Base-by-base conservation (phyloP, 1,139 yeast species). In the Candida glucosophila region DNA sequence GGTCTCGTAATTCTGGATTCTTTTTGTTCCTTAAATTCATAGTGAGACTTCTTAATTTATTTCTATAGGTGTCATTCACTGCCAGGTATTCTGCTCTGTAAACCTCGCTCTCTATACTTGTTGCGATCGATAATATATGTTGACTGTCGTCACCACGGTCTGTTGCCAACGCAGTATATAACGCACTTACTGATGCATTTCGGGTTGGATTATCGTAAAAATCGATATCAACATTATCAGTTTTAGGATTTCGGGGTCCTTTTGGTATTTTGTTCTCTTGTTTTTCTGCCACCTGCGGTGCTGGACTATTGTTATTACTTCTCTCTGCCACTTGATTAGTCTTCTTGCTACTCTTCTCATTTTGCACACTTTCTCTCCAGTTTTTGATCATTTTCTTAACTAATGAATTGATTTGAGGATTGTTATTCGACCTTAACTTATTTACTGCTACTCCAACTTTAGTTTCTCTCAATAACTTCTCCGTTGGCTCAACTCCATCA, bases 361-460 rank as follows among this genome's bases (percentile, higher is more conserved):
- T 71, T 29, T 82, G 80, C 7, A 90, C 94, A 27, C 79, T 78
- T 33, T 86, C 96, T 49, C 86, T 83, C 98, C 98, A 90, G 22
- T 67, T 64, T 42, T 76, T 73, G 43, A 90, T 86, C 62, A 85
- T 82, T 42, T 73, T 74, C 52, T 81, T 82, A 17, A 88, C 97
- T 27, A 80, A 57, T 5, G 70, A 56, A 11, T 77, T 66, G 25
- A 90, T 75, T 33, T 78, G 82, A 14, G 65, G 42, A 47, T 81
- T 83, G 14, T 62, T 44, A 37, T 82, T 82, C 7, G 79, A 58
- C 39, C 94, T 71, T 45, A 79, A 74, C 54, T 85, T 86, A 56
- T 92, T 92, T 24, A 90, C 97, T 5, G 90, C 92, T 14, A 90
- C 92, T 33, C 98, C 98, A n/a, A 90, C 90, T 52, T 85, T 86